Conservation (phyloP, 2,329 filamentous ascomycete genomes). For the Stagonosporopsis vannaccii region DNA sequence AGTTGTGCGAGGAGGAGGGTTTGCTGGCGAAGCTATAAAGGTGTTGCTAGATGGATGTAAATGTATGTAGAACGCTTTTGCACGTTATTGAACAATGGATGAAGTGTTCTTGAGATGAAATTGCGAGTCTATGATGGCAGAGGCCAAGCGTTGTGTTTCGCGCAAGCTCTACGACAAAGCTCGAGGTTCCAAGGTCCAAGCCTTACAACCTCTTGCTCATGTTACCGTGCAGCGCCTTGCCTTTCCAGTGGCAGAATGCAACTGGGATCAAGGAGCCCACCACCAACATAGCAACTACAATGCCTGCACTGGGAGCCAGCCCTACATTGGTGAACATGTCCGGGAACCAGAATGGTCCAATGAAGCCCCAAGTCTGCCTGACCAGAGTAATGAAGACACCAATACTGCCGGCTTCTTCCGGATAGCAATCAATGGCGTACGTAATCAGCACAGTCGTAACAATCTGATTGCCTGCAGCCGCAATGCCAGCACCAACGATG, state of each 20-base stretch:
- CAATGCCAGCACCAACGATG: conserved; percentile 60
- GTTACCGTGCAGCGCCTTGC: conserved; percentile 24
- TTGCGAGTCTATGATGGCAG: background rate
- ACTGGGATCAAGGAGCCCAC: conserved; percentile 35
- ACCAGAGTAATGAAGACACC: conserved; percentile 67
- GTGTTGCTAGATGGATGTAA: background rate
- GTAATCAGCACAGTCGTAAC: conserved; percentile 67
- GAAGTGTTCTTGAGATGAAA: background rate
- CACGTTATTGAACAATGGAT: background rate
- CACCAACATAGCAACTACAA: conserved; percentile 46
- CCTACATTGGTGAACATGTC: conserved; percentile 50
- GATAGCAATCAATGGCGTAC: conserved; percentile 66
- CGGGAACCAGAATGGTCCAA: conserved; percentile 53
- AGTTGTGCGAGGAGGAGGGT: conserved; percentile 50
- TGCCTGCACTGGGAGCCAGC: conserved; percentile 46
- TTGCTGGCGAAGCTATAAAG: conserved; percentile 20
- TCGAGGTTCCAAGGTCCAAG: background rate
- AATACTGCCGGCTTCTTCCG: conserved; percentile 60
- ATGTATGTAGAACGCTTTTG: background rate
- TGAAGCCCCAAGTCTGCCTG: conserved; percentile 56
- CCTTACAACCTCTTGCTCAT: conserved; percentile 24
- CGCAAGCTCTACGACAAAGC: background rate
- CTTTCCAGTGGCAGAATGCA: conserved; percentile 36
- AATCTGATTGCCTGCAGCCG: conserved; percentile 65
- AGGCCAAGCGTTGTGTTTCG: too few relatives aligned